A percentile compares a stretch with the other conserved stretches of the same genome.
Evolutionary conservation across 192 early-diverging fungal species (phyloP).

Genomic region (Backusella westeae): DNA sequence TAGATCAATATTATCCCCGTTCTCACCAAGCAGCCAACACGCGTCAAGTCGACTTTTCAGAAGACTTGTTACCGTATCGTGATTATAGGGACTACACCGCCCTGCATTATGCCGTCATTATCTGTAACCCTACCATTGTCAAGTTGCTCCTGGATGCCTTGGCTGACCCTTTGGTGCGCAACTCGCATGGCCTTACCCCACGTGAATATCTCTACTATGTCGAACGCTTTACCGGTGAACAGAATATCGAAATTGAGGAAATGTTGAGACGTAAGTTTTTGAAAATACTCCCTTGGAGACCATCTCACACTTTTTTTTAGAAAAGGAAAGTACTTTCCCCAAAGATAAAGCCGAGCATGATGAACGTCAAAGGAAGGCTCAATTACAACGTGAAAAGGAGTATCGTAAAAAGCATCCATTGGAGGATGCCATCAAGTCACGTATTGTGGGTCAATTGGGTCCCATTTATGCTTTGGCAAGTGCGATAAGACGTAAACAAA

Average conservation of each 20-base stretch:
- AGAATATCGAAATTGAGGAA: slow-evolving; percentile 29
- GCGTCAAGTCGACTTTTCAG: slow-evolving; percentile 27
- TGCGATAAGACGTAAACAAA: slow-evolving; percentile 45
- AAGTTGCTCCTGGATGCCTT: slow-evolving; percentile 22
- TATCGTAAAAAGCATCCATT: slow-evolving; percentile 39
- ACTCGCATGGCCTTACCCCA: slow-evolving; percentile 30
- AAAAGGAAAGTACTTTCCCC: slow-evolving; percentile 26
- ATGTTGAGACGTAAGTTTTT: slow-evolving; percentile 12
- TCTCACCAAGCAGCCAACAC: slow-evolving; percentile 30
- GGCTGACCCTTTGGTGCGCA: slow-evolving; percentile 28
- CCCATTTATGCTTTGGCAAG: slow-evolving; percentile 44
- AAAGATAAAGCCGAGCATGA: slow-evolving; percentile 29
- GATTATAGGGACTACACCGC: slow-evolving; percentile 36
- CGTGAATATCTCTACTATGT: slow-evolving; percentile 37
- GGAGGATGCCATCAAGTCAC: slow-evolving; percentile 33
- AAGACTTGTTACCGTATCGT: slow-evolving; percentile 29
- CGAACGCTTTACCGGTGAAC: slow-evolving; percentile 31
- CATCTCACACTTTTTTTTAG: not conserved
- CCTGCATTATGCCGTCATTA: slow-evolving; percentile 36
- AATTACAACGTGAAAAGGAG: slow-evolving; percentile 30
- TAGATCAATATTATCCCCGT: slow-evolving; percentile 32
- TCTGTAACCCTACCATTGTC: slow-evolving; percentile 27
- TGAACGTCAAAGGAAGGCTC: slow-evolving; percentile 15
- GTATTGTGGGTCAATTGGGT: slow-evolving; percentile 43
- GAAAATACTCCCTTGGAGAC: too few relatives aligned